Percentiles rank a stretch among this genome's conserved stretches.
phyloP scores from a whole-genome alignment of 1,139 yeast genomes.

The Geotrichum carabidarum region DNA sequence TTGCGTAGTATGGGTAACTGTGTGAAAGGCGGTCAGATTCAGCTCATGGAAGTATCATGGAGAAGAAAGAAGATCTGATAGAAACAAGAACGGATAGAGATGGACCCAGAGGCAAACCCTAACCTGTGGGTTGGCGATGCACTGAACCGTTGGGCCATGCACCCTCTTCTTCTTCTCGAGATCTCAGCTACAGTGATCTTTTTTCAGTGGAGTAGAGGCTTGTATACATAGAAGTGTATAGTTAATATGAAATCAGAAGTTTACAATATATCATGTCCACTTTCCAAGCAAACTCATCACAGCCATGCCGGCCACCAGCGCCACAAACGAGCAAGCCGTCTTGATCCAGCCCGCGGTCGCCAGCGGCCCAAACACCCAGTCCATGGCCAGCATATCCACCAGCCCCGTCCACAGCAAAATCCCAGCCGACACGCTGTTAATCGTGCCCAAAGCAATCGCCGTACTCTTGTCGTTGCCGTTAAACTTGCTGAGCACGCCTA shows the following conservation, averaged over 20 bases:
- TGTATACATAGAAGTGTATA: no score
- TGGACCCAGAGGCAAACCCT: not conserved
- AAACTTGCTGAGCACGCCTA: constrained; percentile 66
- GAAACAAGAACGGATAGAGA: not conserved
- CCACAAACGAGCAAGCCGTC: constrained; percentile 29
- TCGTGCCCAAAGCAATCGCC: constrained; percentile 62
- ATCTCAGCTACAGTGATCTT: no score
- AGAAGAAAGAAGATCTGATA: not conserved
- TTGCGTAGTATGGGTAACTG: not conserved
- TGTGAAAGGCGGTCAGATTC: no score
- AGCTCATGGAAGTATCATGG: not conserved
- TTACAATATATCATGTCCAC: constrained; percentile 33
- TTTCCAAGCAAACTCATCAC: constrained; percentile 43
- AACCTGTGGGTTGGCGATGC: not conserved
- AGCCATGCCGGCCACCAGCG: constrained; percentile 37
- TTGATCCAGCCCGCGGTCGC: constrained; percentile 29
- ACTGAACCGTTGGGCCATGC: not conserved
- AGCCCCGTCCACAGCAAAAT: constrained; percentile 74
- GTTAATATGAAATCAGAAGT: no score
- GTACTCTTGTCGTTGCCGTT: constrained; percentile 53
- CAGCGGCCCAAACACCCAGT: constrained; percentile 41
- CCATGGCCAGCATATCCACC: constrained; percentile 81
- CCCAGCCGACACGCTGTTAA: constrained; percentile 77
- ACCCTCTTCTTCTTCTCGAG: not conserved
- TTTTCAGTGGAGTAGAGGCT: no score